Base-by-base conservation (phyloP, 1,284 basidiomycete species). In the Tylopilus orsonianus region DNA sequence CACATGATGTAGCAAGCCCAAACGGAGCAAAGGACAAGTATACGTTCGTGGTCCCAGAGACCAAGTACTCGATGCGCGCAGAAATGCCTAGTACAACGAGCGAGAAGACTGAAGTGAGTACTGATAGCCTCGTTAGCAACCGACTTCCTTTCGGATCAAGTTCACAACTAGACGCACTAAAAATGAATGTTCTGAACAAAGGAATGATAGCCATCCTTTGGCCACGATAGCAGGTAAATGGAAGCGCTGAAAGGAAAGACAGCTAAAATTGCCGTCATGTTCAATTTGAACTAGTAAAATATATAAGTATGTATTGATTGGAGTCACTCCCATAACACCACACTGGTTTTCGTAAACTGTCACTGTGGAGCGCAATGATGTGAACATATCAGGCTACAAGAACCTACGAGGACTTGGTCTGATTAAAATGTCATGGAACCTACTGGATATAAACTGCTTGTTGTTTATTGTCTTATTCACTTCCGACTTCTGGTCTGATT, bases 141-240 rank as follows among this genome's bases (percentile, higher is more conserved):
- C 18, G 2, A 26, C 23, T 20, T 12, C n/a, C 18, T 20, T 18
- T 23, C 12, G 7, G 18, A 4, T 19, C 9, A 33, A 33, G 5
- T n/a, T 9, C 5, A n/a, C 8, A 9, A 9, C 4, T 16, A 8
- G 22, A 35, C 64, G 48, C 40, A 68, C 66, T 22, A 23, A 64
- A 62, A n/a, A 54, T 4, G 23, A 46, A 34, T 7, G 30, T 24
- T 44, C 62, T 61, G 37, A 68, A 22, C 23, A 43, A 55, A 49
- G 58, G 53, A 56, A 64, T 46, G 62, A 55, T 16, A 13, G 53
- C 50, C 60, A 63, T 61, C 38, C 45, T 56, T 5, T 44, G 45
- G 30, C 42, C 39, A 41, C 14, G 32, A 20, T 20, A 24, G 24
- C 8, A 24, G 42, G 35, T 24, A 40, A 39, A 32, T 29, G 24